phyloP scores from a whole-genome alignment of 805 yeast species.

The Teunomyces cretensis region DNA sequence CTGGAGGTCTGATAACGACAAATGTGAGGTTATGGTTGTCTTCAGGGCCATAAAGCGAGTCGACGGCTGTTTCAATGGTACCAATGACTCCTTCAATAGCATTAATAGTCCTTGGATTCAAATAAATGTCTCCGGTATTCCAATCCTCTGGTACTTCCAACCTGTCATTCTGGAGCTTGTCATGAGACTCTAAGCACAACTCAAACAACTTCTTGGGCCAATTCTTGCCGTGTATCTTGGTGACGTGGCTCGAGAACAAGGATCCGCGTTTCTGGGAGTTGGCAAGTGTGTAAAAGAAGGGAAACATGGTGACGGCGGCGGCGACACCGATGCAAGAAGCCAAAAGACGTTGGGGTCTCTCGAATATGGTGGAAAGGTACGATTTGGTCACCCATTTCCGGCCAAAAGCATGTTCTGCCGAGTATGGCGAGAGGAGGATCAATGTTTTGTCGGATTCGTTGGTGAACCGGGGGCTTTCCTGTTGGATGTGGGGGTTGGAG shows the following conservation, averaged over 20 bases:
- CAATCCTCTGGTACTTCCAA: conserved; percentile 78
- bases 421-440: conserved; percentile 65
- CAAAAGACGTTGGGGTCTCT: conserved; percentile 75
- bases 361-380: conserved; percentile 69
- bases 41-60: conserved; percentile 33
- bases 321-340: conserved; percentile 79
- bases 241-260: conserved; percentile 58
- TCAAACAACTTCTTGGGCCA: conserved; percentile 65
- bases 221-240: conserved; percentile 66
- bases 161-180: conserved; percentile 49
- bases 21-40: conserved; percentile 49
- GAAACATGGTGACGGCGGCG: conserved; percentile 69
- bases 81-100: conserved; percentile 80
- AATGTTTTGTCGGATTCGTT: conserved; percentile 48
- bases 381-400: conserved; percentile 74
- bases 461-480: conserved; percentile 38
- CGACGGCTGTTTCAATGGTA: conserved; percentile 70
- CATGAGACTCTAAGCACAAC: conserved; percentile 59
- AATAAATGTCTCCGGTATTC: conserved; percentile 81
- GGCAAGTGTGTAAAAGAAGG: conserved; percentile 53
- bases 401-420: conserved; percentile 70
- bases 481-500: conserved; percentile 43
- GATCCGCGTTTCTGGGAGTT: conserved; percentile 50
- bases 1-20: conserved; percentile 77
- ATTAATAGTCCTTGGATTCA: conserved; percentile 60